These are phyloP conservation scores for Kluyveromyces wickerhamii DNA, from an alignment of 805 yeast species.

Conservation along the genomic window DNA sequence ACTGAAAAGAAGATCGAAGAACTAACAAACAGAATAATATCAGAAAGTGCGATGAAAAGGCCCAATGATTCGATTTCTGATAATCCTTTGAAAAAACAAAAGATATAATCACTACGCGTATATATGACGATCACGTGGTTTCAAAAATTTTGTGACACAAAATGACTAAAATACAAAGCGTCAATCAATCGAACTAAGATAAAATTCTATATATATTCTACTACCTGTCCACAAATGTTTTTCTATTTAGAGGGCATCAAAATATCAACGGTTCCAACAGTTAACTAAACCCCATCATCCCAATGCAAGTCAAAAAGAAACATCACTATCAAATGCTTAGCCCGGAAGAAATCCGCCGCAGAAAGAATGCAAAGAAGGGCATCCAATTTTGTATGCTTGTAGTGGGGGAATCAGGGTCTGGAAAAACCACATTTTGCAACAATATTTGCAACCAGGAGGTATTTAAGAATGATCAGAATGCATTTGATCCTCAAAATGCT, in stretches of 20 bases:
- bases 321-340: slow-evolving; percentile 8
- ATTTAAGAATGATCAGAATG: slow-evolving; percentile 18
- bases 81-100: slow-evolving; percentile 13
- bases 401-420: slow-evolving; percentile 66
- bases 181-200: too few species aligned
- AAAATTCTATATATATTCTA: too few species aligned
- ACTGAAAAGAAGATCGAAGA: slow-evolving; percentile 22
- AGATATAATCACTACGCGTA: too few species aligned
- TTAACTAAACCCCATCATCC: too few species aligned
- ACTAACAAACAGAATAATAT: slow-evolving; percentile 15
- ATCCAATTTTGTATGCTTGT: slow-evolving; percentile 60
- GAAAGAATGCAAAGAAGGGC: slow-evolving; percentile 56
- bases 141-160: background rate
- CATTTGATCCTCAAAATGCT: slow-evolving; percentile 28
- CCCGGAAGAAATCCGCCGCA: slow-evolving; percentile 40
- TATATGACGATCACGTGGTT: background rate
- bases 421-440: slow-evolving; percentile 67
- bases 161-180: too few species aligned
- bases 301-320: background rate
- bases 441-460: slow-evolving; percentile 51
- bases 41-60: slow-evolving; percentile 17
- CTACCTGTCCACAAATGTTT: too few species aligned
- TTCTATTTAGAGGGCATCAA: too few species aligned
- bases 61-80: slow-evolving; percentile 10
- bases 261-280: too few species aligned